Percentiles rank a stretch among this genome's conserved stretches.
Evolutionary conservation across 208 protist species (phyloP).

Genomic region (Leishmania tarentolae): DNA sequence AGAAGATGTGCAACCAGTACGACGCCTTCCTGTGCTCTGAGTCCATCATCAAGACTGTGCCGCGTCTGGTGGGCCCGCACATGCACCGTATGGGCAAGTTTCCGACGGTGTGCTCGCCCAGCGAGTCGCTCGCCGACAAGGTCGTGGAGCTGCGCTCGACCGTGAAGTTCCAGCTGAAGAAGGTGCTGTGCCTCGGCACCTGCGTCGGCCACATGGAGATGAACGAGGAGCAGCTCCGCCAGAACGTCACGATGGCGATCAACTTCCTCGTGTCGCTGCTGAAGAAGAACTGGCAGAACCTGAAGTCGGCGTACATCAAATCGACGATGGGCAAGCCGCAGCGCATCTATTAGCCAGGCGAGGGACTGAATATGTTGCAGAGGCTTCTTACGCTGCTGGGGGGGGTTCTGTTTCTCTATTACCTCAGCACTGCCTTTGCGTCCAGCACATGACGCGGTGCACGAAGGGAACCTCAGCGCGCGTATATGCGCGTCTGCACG

Average conservation of each 20-base stretch:
- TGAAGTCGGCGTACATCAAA: conserved; percentile 99
- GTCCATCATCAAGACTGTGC: conserved; percentile 98
- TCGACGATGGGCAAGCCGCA: conserved; percentile 98
- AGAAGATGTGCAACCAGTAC: conserved; percentile 99
- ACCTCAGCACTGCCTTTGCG: not conserved
- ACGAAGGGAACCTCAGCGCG: not conserved
- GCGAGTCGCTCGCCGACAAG: conserved; percentile 95
- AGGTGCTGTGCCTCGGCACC: conserved; percentile 98
- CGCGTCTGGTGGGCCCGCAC: conserved; percentile 95
- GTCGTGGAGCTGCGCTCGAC: conserved; percentile 94
- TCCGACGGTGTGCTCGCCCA: conserved; percentile 94
- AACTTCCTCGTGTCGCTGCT: conserved; percentile 99
- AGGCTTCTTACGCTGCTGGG: not conserved
- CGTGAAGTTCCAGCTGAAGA: conserved; percentile 99
- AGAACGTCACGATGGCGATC: conserved; percentile 97
- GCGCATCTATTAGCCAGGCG: conserved; percentile 95
- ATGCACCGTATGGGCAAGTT: conserved; percentile 99
- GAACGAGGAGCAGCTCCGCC: conserved; percentile 93
- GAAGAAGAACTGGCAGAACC: conserved; percentile 99
- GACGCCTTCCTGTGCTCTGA: conserved; percentile 98
- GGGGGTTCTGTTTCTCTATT: not conserved
- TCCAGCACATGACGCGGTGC: not conserved
- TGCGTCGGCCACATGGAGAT: conserved; percentile 98
- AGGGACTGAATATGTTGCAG: not conserved
- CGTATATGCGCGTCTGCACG: not conserved